Conservation (phyloP, 108 stramenopile genomes). For the Pseudonitzschia pungens region DNA sequence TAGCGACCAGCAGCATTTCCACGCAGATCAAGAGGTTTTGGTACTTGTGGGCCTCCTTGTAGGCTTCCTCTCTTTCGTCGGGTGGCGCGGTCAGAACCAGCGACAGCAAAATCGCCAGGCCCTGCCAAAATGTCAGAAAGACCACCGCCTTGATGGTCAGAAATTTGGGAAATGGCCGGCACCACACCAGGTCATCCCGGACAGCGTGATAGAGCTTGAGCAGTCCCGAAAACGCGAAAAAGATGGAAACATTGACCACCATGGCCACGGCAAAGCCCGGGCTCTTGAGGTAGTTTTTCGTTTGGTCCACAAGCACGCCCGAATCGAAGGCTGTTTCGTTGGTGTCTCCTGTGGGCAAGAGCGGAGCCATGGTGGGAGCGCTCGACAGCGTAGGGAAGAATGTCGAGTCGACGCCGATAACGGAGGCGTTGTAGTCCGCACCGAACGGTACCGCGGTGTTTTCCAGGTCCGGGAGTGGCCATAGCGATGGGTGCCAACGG, state of each 20-base stretch:
- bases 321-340: neutral
- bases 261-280: slow-evolving; percentile 71
- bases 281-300: slow-evolving; percentile 42
- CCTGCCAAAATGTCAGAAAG: slow-evolving; percentile 93
- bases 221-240: slow-evolving; percentile 84
- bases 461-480: neutral
- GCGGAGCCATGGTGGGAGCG: slow-evolving; percentile 16
- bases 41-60: slow-evolving; percentile 46
- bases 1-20: slow-evolving; percentile 86
- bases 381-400: neutral
- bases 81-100: slow-evolving; percentile 27
- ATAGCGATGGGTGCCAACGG: neutral
- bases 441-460: neutral
- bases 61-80: slow-evolving; percentile 37
- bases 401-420: neutral
- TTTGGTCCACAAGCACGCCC: slow-evolving; percentile 11
- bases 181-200: slow-evolving; percentile 73
- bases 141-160: slow-evolving; percentile 89
- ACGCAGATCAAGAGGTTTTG: slow-evolving; percentile 90
- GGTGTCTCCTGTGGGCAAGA: neutral
- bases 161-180: slow-evolving; percentile 86
- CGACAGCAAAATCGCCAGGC: slow-evolving; percentile 54
- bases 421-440: too few relatives aligned
- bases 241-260: slow-evolving; percentile 77
- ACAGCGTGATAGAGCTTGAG: slow-evolving; percentile 87